Base-by-base conservation (phyloP, 495 filamentous ascomycete genomes). In the Paragyromitra xinjiangensis region DNA sequence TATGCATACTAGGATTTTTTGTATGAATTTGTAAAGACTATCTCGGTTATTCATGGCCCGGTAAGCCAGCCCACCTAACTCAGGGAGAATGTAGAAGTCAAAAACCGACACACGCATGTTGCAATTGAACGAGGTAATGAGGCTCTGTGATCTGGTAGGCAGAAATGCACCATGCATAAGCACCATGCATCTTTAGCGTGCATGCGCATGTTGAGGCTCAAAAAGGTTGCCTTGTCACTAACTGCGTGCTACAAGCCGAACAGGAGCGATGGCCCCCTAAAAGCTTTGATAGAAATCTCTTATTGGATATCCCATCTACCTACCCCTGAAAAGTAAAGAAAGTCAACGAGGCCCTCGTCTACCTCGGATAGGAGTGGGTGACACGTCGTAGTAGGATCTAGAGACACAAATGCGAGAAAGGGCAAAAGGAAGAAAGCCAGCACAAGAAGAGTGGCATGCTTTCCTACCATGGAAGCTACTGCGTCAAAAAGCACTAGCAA, bases 311-410 rank as follows among this genome's bases (percentile, higher is more conserved):
- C 12, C 24, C 64, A 14, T 4, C 11, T 50, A 40, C 19, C 11
- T 5, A 26, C 14, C 8, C 58, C 16, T 58, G 11, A n/a, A 2
- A 14, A 29, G 4, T 42, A 29, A 69, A 12, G 11, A 68, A 55
- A 3, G 8, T 1, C 8, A 24, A 24, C 22, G n/a, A 69, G 37
- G 66, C 50, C 24, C 34, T 58, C 42, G 19, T 29, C n/a, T 58
- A n/a, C n/a, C 51, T 8, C n/a, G 22, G 64, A 48, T 26, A 44
- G 22, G 51, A 53, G 12, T 64, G 37, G 29, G 45, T 39, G 50
- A 58, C 50, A 69, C 50, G 66, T 69, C 37, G 66, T 22, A 22
- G 26, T 2, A 44, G n/a, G 26, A 69, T n/a, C 51, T 69, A 69
- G 29, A 68, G 66, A 42, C 65, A 40, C 48, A 56, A 68, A 22